Evolutionary conservation across 2,329 filamentous ascomycete genomes (phyloP), one percentile per base, ranked within the genome.

Genomic region (Rutstroemia sp.): DNA sequence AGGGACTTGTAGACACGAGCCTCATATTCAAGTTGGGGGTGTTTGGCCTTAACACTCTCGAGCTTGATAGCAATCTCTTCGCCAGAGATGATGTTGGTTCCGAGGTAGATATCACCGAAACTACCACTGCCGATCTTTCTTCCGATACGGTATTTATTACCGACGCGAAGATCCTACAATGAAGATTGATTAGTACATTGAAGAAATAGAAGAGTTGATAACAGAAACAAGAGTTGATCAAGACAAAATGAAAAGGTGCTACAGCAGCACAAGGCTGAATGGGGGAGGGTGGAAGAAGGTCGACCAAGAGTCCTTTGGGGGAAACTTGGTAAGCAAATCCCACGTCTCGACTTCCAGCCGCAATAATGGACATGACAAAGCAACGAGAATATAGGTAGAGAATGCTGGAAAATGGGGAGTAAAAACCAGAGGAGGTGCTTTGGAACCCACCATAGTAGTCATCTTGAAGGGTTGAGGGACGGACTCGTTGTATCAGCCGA

Each of bases 41-140:
- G 17, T 23, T 17, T 17, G 52, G 40, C 7, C 5, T 14, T 6
- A 14, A 53, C 56, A 85, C 89, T 70, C 77, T 95, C 90, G 76
- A 99, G 99, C 80, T 99, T 99, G 80, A 99, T 99, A 70, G 94
- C 94, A 62, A 99, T 92, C 76, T 96, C 92, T 74, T 97, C 94
- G 75, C 95, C 96, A 79, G 99, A 99, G 73, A 99, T 81, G 67
- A 99, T 81, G 73, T 99, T 99, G 70, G 92, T 97, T 66, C 94
- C 94, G 75, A 97, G 92, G 70, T 97, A 97, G 71, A 97, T 96
- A 67, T 97, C 94, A 78, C 92, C 92, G 70, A 97, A 97, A 42
- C 91, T 96, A 63, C 92, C 92, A 82, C 97, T 92, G 73, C 94
- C 94, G 67, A 99, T 97, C 79, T 99, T 99, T 83, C 97, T 97